Base-by-base conservation (phyloP, 768 basidiomycete species). In the Termitomyces sp. region DNA sequence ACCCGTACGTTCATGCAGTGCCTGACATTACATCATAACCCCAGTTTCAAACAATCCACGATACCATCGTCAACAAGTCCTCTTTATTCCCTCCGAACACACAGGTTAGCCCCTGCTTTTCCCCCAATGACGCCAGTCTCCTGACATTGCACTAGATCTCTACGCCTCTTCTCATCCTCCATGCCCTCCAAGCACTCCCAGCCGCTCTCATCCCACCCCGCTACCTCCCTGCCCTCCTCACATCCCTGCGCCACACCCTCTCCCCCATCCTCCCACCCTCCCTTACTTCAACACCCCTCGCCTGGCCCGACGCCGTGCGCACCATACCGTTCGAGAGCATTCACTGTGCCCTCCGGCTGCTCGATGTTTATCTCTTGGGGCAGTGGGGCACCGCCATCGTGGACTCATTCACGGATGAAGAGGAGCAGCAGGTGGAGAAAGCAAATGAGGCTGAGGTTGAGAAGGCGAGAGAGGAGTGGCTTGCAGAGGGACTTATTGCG, bases 341-440 rank as follows among this genome's bases (percentile, higher is more conserved):
- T 3, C 78, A 83, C 60, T 76, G 82, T 32, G 82, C 85, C 60
- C 73, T 91, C 34, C 75, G 75, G 20, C 72, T 91, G 1, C 64
- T 91, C 9, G 89, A 91, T 61, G 73, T 79, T 1, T 87, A 80
- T 66, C 75, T 91, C 1, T 71, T 91, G 9, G 82, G 79, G 1
- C 79, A 81, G 43, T 89, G 87, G 86, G 65, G 62, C 8, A 53
- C 62, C 5, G 50, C 52, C 26, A 48, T 46, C 3, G 18, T 57
- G 37, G 60, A 37, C 36, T 13, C 24, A 7, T 61, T 50, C 18
- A 62, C 61, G 45, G 39, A 64, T 53, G n/a, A 62, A 18, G 55
- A 43, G 13, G 55, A 57, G 30, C 24, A 37, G n/a, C 30, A 43
- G 30, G 50, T 30, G 37, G 51, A 43, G 55, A 45, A 53, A 52